A percentile compares a stretch with the other conserved stretches of the same genome.
These are phyloP conservation scores for Candida piceae DNA, from an alignment of 805 yeast genomes.

Conservation along the genomic window DNA sequence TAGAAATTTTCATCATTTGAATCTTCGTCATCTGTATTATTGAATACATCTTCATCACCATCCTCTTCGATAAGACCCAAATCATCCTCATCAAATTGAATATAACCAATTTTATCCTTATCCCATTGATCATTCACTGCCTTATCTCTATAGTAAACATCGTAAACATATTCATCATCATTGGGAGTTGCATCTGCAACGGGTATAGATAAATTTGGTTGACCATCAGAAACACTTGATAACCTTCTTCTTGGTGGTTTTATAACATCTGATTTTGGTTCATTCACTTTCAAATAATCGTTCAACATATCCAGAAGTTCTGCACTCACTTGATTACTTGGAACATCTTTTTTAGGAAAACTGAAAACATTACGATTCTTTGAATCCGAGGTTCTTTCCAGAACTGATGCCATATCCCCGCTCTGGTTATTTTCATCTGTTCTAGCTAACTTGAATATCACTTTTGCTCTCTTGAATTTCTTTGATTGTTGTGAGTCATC, in stretches of 20 bases:
- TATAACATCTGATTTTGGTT: slow-evolving; percentile 12
- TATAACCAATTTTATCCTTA: slow-evolving; percentile 42
- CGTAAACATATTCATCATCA: slow-evolving; percentile 76
- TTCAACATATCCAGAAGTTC: slow-evolving; percentile 74
- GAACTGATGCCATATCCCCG: slow-evolving; percentile 16
- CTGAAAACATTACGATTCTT: slow-evolving; percentile 20
- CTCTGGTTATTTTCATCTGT: slow-evolving; percentile 34
- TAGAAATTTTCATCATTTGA: slow-evolving; percentile 91
- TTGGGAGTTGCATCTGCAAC: slow-evolving; percentile 6
- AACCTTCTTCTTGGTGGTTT: slow-evolving; percentile 27
- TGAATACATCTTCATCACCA: slow-evolving; percentile 26
- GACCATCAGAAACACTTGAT: slow-evolving; percentile 20
- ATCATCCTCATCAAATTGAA: slow-evolving; percentile 51
- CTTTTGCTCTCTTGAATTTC: slow-evolving; percentile 33
- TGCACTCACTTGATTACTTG: slow-evolving; percentile 38
- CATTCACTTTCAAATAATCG: slow-evolving; percentile 45
- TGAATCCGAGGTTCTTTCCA: slow-evolving; percentile 12
- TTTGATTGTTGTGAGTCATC: slow-evolving; percentile 36
- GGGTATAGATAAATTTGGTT: slow-evolving; percentile 13
- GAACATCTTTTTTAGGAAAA: slow-evolving; percentile 16
- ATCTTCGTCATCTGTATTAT: slow-evolving; percentile 65
- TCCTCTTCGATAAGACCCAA: slow-evolving; percentile 33
- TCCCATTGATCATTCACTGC: slow-evolving; percentile 40
- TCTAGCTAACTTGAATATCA: slow-evolving; percentile 43
- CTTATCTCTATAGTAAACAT: slow-evolving; percentile 70